Evolutionary conservation across 1,139 yeast genomes (phyloP), one percentile per base, ranked within the genome.

Genomic region (Scheffersomyces cryptocercus): DNA sequence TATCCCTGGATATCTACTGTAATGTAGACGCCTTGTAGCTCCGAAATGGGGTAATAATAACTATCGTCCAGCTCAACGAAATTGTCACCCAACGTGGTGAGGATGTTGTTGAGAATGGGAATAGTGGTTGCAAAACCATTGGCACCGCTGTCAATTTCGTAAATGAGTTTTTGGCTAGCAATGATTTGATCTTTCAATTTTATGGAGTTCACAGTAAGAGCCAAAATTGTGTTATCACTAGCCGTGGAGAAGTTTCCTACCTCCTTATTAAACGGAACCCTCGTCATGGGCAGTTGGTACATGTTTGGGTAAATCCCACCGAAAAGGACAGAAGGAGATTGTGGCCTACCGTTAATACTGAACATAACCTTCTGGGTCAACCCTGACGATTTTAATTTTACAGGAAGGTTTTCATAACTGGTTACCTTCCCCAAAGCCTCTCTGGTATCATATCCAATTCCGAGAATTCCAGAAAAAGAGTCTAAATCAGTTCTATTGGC

Each of bases 141-240:
- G 11, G 59, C 50, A 11, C 64, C 64, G 11, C 58, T 44, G 40
- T 62, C 65, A 16, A 62, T 48, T 31, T 50, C 50, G 43, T 54
- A 59, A 13, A 53, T 47, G 16, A 53, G 43, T 10, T 43, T 50
- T 39, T 60, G 55, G 37, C 43, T 41, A 0, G 62, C 55, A 16
- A 61, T 47, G 2, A 41, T 26, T 3, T 28, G 32, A 16, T 43
- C 50, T 14, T 42, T 49, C 5, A 59, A 36, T 13, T 44, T 42
- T 6, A 57, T 40, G 4, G 47, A 35, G 40, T 59, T 56, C 9
- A 58, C 59, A 2, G 64, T 53, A 20, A 59, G 50, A 4, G 54
- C 51, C 3, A 55, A 44, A 4, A 47, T 50, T 24, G 50, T 44
- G 32, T 46, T 47, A 10, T 36, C 15, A 10, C 52, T 37, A 11